phyloP scores from a whole-genome alignment of 2,329 filamentous ascomycete genomes.

The Penicillium sp. region DNA sequence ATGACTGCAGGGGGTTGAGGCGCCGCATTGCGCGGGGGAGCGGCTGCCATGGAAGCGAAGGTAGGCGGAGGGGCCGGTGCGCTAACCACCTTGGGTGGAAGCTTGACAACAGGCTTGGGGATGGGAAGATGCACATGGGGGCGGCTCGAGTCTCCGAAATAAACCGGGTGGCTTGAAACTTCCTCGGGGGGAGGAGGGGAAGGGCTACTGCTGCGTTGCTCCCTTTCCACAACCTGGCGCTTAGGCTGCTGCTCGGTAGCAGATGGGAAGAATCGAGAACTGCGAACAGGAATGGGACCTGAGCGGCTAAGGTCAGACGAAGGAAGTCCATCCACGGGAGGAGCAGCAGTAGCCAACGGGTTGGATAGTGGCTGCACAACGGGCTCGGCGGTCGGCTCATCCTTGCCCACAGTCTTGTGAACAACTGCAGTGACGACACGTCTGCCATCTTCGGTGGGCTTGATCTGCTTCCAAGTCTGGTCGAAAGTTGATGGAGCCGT shows the following conservation, averaged over 20 bases:
- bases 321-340: conserved; percentile 36
- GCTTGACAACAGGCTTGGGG: conserved; percentile 73
- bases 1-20: conserved; percentile 50
- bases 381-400: background rate
- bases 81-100: conserved; percentile 63
- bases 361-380: conserved; percentile 27
- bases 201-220: conserved; percentile 40
- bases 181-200: conserved; percentile 62
- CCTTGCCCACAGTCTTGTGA: conserved; percentile 21
- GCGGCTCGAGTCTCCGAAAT: conserved; percentile 50
- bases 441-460: conserved; percentile 43
- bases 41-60: conserved; percentile 47
- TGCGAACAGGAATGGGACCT: conserved; percentile 40
- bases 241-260: conserved; percentile 40
- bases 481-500: conserved; percentile 41
- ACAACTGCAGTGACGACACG: conserved; percentile 41
- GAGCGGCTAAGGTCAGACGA: conserved; percentile 34
- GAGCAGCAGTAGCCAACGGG: conserved; percentile 13
- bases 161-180: conserved; percentile 57
- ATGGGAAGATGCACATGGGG: conserved; percentile 61
- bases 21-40: conserved; percentile 37
- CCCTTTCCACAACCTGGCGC: conserved; percentile 33
- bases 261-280: conserved; percentile 52
- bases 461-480: conserved; percentile 51
- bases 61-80: conserved; percentile 48